Percentiles rank a stretch among this genome's conserved stretches.
phyloP scores from a whole-genome alignment of 2,329 filamentous ascomycete species.

The Thelonectria blattea region DNA sequence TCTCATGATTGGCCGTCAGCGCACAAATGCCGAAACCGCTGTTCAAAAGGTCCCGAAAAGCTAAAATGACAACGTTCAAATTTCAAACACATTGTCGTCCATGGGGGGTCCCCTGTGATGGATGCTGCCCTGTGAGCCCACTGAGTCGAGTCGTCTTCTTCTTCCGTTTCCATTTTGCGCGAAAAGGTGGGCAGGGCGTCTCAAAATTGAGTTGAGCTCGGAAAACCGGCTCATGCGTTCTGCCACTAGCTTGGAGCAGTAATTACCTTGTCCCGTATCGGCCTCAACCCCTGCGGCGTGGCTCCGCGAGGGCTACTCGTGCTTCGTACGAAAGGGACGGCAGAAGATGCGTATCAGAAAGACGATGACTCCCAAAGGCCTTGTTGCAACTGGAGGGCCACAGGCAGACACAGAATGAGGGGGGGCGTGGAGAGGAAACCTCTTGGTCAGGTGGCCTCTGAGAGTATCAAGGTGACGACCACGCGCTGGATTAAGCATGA shows the following conservation, averaged over 20 bases:
- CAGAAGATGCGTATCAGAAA: not conserved
- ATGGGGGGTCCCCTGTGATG: slow-evolving; percentile 6
- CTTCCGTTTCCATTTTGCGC: not conserved
- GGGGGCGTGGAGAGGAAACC: not conserved
- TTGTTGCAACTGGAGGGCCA: no score
- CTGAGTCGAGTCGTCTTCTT: not conserved
- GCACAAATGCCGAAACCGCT: slow-evolving; percentile 9
- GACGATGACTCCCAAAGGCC: not conserved
- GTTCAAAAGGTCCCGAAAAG: slow-evolving; percentile 4
- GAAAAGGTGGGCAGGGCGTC: slow-evolving; percentile 14
- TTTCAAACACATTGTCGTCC: not conserved
- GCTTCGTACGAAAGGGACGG: no score
- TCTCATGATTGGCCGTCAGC: not conserved
- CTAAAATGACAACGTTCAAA: not conserved
- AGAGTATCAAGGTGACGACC: slow-evolving; percentile 25
- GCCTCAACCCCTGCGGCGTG: not conserved
- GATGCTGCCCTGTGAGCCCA: no score
- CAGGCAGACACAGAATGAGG: not conserved
- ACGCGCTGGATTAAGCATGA: slow-evolving; percentile 54
- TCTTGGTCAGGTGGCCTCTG: slow-evolving; percentile 29
- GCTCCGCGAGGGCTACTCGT: no score
- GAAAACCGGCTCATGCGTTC: slow-evolving; percentile 18
- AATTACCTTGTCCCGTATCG: not conserved
- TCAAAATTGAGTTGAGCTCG: slow-evolving; percentile 23
- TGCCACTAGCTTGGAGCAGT: slow-evolving; percentile 14